Evolutionary conservation across 2,329 filamentous ascomycete species (phyloP).

Genomic region (Stemphylium lycopersici): DNA sequence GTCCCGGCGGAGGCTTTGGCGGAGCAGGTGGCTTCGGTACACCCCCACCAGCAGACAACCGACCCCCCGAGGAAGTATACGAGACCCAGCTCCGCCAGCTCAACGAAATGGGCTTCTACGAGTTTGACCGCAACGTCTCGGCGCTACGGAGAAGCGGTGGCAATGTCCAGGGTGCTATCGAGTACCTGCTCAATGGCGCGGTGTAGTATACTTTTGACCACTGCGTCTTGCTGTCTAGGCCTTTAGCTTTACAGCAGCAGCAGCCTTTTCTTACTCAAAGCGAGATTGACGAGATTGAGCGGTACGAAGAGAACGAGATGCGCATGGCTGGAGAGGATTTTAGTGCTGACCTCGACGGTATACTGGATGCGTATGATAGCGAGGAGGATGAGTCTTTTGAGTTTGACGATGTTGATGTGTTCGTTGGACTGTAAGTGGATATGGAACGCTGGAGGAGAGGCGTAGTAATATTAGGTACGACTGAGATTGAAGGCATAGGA

Average conservation of each 20-base stretch:
- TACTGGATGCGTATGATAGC: conserved; percentile 11
- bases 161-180: conserved; percentile 89
- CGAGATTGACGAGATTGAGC: conserved; percentile 3
- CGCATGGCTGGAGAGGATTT: conserved; percentile 8
- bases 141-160: conserved; percentile 88
- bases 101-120: conserved; percentile 98
- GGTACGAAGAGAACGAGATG: conserved; percentile 1
- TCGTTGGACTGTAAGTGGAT: conserved; percentile 1
- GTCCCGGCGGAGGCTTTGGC: conserved; percentile 51
- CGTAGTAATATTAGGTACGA: conserved; percentile 9
- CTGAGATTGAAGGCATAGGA: background rate
- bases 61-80: conserved; percentile 92
- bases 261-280: background rate
- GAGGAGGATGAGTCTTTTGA: conserved; percentile 15
- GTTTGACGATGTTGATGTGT: background rate
- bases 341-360: conserved; percentile 9
- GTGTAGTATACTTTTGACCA: conserved; percentile 25
- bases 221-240: conserved; percentile 1
- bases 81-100: conserved; percentile 87
- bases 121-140: conserved; percentile 91
- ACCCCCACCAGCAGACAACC: conserved; percentile 66
- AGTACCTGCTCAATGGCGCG: conserved; percentile 63
- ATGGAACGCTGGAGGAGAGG: background rate
- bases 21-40: conserved; percentile 43
- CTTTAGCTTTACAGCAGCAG: background rate